Percentiles rank a stretch among this genome's conserved stretches.
These are phyloP conservation scores for Ascocoryne sarcoides DNA, from an alignment of 2,329 filamentous ascomycete genomes.

Conservation along the genomic window DNA sequence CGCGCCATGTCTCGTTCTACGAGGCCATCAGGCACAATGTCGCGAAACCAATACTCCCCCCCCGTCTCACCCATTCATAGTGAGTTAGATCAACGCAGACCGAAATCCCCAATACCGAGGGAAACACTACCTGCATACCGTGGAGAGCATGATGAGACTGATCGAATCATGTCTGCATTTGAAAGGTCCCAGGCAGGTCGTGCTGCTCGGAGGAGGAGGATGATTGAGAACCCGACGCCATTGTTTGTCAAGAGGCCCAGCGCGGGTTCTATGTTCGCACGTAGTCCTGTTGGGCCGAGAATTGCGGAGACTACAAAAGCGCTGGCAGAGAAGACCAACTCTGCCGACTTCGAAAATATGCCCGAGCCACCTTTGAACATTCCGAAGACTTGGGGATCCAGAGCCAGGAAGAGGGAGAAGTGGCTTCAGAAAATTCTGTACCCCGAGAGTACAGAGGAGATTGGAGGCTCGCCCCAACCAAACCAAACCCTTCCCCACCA, in stretches of 20 bases:
- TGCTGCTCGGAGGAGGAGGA: neutral
- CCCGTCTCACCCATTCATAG: no score
- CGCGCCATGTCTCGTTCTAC: no score
- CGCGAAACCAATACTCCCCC: no score
- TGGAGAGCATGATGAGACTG: no score
- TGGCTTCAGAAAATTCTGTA: constrained; percentile 17
- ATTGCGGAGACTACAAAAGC: constrained; percentile 4
- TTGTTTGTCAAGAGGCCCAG: neutral
- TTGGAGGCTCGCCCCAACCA: neutral
- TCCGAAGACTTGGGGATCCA: constrained; percentile 13
- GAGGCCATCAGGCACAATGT: no score
- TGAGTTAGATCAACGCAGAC: no score
- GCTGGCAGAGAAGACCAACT: constrained; percentile 9
- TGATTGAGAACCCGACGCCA: constrained; percentile 1
- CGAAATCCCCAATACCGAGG: no score
- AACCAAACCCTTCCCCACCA: neutral
- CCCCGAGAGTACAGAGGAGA: constrained; percentile 7
- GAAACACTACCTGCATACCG: no score
- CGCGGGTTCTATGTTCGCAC: neutral
- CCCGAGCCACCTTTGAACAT: constrained; percentile 15
- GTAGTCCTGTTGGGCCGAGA: constrained; percentile 1
- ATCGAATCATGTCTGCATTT: no score
- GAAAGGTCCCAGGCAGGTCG: no score
- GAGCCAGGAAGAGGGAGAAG: constrained; percentile 8
- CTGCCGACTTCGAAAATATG: constrained; percentile 5